Conservation (phyloP, 176 grass and related monocot species). For the Musa schizocarpa region DNA sequence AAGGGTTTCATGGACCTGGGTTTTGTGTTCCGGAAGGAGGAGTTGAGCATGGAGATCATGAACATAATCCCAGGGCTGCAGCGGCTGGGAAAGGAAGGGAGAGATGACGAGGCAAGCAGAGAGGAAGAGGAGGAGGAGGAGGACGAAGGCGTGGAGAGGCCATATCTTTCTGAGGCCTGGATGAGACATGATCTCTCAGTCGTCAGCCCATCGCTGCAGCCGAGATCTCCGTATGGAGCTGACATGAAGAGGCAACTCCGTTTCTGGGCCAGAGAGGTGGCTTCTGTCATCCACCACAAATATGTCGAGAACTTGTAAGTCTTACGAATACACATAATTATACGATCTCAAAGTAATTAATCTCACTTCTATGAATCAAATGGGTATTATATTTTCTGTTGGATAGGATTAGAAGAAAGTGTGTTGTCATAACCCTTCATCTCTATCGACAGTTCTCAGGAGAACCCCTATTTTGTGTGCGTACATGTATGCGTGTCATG, state of each 20-base stretch:
- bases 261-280: neutral
- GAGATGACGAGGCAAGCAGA: too few relatives aligned
- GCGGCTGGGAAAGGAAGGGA: neutral
- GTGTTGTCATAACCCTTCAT: too few relatives aligned
- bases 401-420: too few relatives aligned
- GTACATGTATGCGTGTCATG: too few relatives aligned
- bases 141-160: neutral
- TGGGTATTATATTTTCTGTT: too few relatives aligned
- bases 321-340: too few relatives aligned
- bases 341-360: too few relatives aligned
- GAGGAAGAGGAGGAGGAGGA: neutral
- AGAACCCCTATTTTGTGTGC: too few relatives aligned
- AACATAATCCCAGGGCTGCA: slow-evolving; percentile 1
- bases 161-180: slow-evolving; percentile 7
- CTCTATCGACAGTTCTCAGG: too few relatives aligned
- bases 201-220: neutral
- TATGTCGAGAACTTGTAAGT: neutral
- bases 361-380: too few relatives aligned
- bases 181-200: neutral
- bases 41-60: neutral
- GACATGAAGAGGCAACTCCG: neutral
- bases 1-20: slow-evolving; percentile 15
- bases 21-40: slow-evolving; percentile 11
- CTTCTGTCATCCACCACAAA: neutral
- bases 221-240: neutral